These are phyloP conservation scores for Vanrija pseudolonga DNA, from an alignment of 1,284 basidiomycete genomes.

Conservation along the genomic window DNA sequence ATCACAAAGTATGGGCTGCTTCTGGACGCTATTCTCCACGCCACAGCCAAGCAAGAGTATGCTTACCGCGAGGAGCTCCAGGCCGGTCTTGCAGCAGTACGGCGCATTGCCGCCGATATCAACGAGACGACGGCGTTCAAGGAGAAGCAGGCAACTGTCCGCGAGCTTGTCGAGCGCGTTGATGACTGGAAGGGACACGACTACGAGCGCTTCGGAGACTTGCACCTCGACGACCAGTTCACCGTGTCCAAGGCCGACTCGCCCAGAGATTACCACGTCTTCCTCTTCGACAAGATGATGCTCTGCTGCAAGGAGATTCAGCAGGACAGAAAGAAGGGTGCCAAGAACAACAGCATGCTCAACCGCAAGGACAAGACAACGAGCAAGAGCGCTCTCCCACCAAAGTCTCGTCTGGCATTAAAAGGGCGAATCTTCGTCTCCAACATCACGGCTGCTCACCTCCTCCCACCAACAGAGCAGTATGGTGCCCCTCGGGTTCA, in stretches of 20 bases:
- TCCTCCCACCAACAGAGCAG: slow-evolving; percentile 50
- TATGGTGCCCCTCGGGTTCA: slow-evolving; percentile 28
- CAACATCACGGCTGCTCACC: slow-evolving; percentile 72
- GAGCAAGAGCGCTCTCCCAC: slow-evolving; percentile 46
- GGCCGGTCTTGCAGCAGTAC: slow-evolving; percentile 76
- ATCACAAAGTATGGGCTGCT: slow-evolving; percentile 72
- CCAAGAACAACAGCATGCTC: slow-evolving; percentile 42
- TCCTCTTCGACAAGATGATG: slow-evolving; percentile 98
- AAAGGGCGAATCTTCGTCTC: slow-evolving; percentile 98
- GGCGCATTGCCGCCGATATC: slow-evolving; percentile 90
- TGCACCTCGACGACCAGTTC: slow-evolving; percentile 91
- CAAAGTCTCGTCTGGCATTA: slow-evolving; percentile 72
- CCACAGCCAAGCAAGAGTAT: slow-evolving; percentile 54
- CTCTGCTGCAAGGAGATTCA: slow-evolving; percentile 88
- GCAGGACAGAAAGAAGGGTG: slow-evolving; percentile 42
- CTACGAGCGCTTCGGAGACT: slow-evolving; percentile 84
- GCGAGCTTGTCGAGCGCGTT: slow-evolving; percentile 82
- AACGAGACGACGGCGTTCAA: slow-evolving; percentile 87
- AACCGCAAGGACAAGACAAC: slow-evolving; percentile 53
- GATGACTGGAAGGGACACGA: slow-evolving; percentile 99
- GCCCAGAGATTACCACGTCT: slow-evolving; percentile 97
- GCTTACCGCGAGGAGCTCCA: slow-evolving; percentile 76
- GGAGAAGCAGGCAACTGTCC: slow-evolving; percentile 68
- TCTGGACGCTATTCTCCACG: slow-evolving; percentile 51
- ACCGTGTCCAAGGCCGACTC: slow-evolving; percentile 94